A percentile compares a stretch with the other conserved stretches of the same genome.
Evolutionary conservation across 2,329 filamentous ascomycete genomes (phyloP).

Genomic region (Aspergillus fijiensis): DNA sequence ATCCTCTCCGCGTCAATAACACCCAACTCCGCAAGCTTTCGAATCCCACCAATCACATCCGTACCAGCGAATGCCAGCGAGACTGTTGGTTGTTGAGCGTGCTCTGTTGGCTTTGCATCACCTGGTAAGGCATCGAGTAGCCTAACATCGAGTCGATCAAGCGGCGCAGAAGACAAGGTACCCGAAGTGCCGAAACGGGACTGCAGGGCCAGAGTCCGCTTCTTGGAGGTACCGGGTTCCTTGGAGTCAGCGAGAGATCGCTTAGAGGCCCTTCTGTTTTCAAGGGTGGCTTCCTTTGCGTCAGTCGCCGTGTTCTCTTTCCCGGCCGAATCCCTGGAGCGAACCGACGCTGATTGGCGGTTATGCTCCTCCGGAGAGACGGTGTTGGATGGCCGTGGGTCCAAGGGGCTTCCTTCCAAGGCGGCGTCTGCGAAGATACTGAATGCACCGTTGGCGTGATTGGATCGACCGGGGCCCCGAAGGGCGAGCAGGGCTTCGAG

Average conservation of each 20-base stretch:
- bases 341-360: constrained; percentile 10
- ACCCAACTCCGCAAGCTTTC: constrained; percentile 73
- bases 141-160: constrained; percentile 52
- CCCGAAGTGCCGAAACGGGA: constrained; percentile 69
- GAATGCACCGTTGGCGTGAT: constrained; percentile 75
- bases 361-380: constrained; percentile 34
- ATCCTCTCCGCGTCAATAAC: constrained; percentile 70
- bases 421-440: constrained; percentile 70
- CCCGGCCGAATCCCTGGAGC: background rate
- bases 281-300: background rate
- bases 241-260: background rate
- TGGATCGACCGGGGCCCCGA: constrained; percentile 67
- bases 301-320: constrained; percentile 18
- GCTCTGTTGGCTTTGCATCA: constrained; percentile 6
- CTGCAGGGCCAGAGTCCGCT: constrained; percentile 60
- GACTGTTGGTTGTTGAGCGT: constrained; percentile 25
- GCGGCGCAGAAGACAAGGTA: constrained; percentile 28
- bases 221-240: constrained; percentile 50
- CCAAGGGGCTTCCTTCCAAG: constrained; percentile 52
- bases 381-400: constrained; percentile 43
- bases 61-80: constrained; percentile 68
- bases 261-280: background rate
- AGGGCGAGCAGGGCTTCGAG: constrained; percentile 68
- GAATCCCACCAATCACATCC: constrained; percentile 78
- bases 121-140: constrained; percentile 44